phyloP scores from a whole-genome alignment of 352 stramenopile genomes.

The Hyaloperonospora brassicae region DNA sequence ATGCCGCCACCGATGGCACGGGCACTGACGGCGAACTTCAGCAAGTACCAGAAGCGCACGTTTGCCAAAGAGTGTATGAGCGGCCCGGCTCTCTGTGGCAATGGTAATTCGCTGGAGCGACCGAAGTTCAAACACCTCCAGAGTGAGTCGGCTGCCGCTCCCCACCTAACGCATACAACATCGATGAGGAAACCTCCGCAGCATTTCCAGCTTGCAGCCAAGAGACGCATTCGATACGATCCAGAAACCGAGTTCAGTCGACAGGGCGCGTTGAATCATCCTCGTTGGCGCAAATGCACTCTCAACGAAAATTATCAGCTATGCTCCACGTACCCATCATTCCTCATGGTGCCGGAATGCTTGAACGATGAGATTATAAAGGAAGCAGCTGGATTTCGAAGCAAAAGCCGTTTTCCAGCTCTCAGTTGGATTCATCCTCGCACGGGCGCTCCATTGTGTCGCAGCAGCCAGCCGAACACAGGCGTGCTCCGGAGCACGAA shows the following conservation, averaged over 20 bases:
- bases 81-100: conserved; percentile 6
- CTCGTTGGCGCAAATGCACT: conserved; percentile 49
- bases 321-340: conserved; percentile 61
- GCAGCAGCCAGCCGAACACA: conserved; percentile 92
- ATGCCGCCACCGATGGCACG: conserved; percentile 30
- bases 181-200: conserved; percentile 27
- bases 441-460: conserved; percentile 89
- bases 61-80: conserved; percentile 23
- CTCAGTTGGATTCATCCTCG: conserved; percentile 87
- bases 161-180: conserved; percentile 13
- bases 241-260: conserved; percentile 48
- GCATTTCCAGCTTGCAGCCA: conserved; percentile 31
- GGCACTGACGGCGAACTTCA: conserved; percentile 23
- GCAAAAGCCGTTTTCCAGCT: conserved; percentile 66
- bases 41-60: conserved; percentile 32
- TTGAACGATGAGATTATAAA: conserved; percentile 63
- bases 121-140: conserved; percentile 38
- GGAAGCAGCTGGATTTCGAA: conserved; percentile 60
- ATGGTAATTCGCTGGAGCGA: conserved; percentile 10
- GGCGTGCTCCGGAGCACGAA: conserved; percentile 91
- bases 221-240: conserved; percentile 70
- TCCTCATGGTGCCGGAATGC: conserved; percentile 58
- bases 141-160: conserved; percentile 27
- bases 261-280: conserved; percentile 55
- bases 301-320: conserved; percentile 68